Base-by-base conservation (phyloP, 345 rosid genomes). In the Angophora floribunda region DNA sequence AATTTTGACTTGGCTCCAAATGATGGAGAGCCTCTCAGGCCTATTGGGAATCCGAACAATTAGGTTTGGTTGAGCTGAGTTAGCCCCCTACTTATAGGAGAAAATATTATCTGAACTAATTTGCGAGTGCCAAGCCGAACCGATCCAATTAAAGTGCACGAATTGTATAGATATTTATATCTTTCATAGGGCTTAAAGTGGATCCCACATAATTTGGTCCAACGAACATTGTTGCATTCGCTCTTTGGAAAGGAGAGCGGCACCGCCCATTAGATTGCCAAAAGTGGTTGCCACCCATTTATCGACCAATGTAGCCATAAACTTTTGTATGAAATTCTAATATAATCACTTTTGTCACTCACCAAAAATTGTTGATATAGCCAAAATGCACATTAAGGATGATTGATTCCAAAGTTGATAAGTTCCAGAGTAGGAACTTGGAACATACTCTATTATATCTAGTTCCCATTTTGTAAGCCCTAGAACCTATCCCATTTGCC, bases 301-400 rank as follows among this genome's bases (percentile, higher is more conserved):
- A 61, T 61, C 7, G 7, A 59, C 67, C 19, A 22, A 55, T 55
- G 61, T 2, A 55, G 28, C 24, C 2, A 0, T 22, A 55, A 55
- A 1, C 24, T 0, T 55, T 55, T 55, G 61, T 5, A 0, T 4
- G 11, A 55, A 55, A 55, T 55, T 55, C 28, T 55, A 55, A 22
- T 55, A 9, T 21, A 8, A 28, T 55, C 9, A 5, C 24, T 22
- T 11, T 55, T 0, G 28, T 4, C 4, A 22, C 22, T 55, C 61
- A 1, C 13, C 21, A 4, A 4, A 22, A 55, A 21, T 22, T 55
- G 61, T 2, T 55, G 28, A 22, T 5, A 0, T 0, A 2, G 28
- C 28, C 5, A 0, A 4, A 36, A 36, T 36, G 41, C 41, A 36
- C 41, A 36, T 36, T 36, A 36, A 36, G 41, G 41, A 36, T 36